Base-by-base conservation (phyloP, 129 eudicot species). In the Escallonia rubra region DNA sequence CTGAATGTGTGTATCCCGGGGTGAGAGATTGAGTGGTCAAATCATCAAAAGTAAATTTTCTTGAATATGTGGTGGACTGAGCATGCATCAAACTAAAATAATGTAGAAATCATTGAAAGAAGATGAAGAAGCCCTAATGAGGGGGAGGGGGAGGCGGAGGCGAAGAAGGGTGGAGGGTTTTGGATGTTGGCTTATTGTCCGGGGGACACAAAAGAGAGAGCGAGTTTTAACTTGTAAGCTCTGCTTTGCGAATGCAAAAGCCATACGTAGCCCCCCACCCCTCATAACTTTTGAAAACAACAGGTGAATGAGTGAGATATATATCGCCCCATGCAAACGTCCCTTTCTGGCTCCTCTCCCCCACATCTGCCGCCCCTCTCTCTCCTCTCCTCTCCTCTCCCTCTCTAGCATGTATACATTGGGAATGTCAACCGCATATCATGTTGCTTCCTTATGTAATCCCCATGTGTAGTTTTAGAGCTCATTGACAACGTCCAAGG, bases 301-400 rank as follows among this genome's bases (percentile, higher is more conserved):
- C 89, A 65, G 72, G 74, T 86, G 89, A 83, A 77, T 72, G 76
- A 58, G 79, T 47, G 71, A 66, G 74, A 78, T 79, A 70, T 55
- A 47, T 68, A 67, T 62, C 78, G 55, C 51, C 68, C 79, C 90
- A 86, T 83, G 93, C 84, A 86, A 72, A 83, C 83, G 93, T 86
- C 93, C 84, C 86, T 86, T 86, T 86, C 91, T 67, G 6, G 74
- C 83, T 76, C 76, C 80, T 79, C 69, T 81, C 85, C 74, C 88
- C 84, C 84, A 77, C 69, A 68, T 69, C 78, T 70, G 76, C 82
- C 85, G 72, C 77, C 47, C 57, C 14, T 57, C 59, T 39, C 41
- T 41, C n/a, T 47, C 15, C 46, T 4, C 48, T 44, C 4, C 70
- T 66, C 70, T 50, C 1, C 1, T 8, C 49, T 13, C 46, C 6